Conservation (phyloP, 331 rosid genomes). For the Malus hybrid region DNA sequence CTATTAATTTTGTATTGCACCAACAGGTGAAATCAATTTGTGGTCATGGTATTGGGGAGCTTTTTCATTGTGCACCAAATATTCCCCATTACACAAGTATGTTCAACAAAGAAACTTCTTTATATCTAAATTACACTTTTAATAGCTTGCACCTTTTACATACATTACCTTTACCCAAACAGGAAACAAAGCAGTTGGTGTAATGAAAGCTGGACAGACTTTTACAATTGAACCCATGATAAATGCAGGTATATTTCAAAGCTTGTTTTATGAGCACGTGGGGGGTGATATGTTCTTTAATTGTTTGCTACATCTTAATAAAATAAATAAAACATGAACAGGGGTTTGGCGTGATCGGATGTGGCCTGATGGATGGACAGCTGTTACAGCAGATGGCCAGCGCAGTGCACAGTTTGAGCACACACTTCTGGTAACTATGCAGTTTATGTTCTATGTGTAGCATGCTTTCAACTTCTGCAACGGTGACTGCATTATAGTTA, state of each 20-base stretch:
- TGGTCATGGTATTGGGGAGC: constrained; percentile 99
- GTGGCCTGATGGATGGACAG: constrained; percentile 99
- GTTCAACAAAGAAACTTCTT: constrained; percentile 18
- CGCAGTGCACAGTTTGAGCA: constrained; percentile 98
- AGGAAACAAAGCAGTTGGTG: constrained; percentile 97
- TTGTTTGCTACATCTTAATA: neutral
- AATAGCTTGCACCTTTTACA: neutral
- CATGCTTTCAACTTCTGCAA: neutral
- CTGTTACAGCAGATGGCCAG: constrained; percentile 73
- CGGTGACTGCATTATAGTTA: neutral
- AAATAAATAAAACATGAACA: constrained; percentile 7
- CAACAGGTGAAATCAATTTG: constrained; percentile 66
- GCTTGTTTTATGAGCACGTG: neutral
- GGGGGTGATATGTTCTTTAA: neutral
- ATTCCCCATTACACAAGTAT: constrained; percentile 92
- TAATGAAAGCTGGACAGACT: constrained; percentile 94
- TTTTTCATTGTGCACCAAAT: constrained; percentile 92
- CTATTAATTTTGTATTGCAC: constrained; percentile 3
- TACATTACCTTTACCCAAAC: constrained; percentile 37
- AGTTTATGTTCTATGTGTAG: neutral
- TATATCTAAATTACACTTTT: neutral
- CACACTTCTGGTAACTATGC: constrained; percentile 70
- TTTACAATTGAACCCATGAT: constrained; percentile 97
- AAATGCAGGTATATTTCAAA: constrained; percentile 53
- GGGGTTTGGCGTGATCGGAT: constrained; percentile 91